These are phyloP conservation scores for Rhizopogon roseolus DNA, from an alignment of 768 basidiomycete genomes.

Conservation along the genomic window DNA sequence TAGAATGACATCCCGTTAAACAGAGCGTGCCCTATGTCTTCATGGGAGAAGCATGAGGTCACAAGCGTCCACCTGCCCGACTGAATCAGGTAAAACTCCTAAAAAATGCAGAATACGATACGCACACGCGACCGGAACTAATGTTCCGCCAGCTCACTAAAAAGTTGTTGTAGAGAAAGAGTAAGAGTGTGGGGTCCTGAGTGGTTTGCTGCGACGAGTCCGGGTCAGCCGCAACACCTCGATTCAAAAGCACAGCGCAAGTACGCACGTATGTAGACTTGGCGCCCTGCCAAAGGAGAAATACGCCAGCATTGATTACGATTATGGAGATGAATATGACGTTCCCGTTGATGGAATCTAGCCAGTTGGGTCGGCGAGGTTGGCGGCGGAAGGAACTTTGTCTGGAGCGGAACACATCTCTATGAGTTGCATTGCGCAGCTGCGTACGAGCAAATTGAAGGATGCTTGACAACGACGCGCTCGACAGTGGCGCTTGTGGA, in stretches of 20 bases:
- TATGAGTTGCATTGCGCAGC: constrained; percentile 18
- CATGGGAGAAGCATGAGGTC: constrained; percentile 70
- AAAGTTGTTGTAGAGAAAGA: constrained; percentile 64
- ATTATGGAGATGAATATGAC: constrained; percentile 61
- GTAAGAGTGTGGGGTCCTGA: constrained; percentile 31
- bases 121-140: constrained; percentile 59
- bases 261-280: constrained; percentile 24
- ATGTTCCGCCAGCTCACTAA: constrained; percentile 57
- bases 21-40: constrained; percentile 54
- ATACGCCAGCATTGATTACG: constrained; percentile 58
- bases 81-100: constrained; percentile 3
- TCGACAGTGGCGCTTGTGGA: not conserved
- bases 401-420: constrained; percentile 6
- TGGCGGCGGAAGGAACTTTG: constrained; percentile 9
- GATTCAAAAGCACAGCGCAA: constrained; percentile 9
- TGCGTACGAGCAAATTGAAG: constrained; percentile 14
- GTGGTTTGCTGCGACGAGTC: constrained; percentile 27
- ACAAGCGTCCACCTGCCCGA: constrained; percentile 65
- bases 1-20: constrained; percentile 76
- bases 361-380: constrained; percentile 20
- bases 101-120: constrained; percentile 7
- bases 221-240: not conserved
- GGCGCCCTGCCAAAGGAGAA: constrained; percentile 49
- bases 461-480: constrained; percentile 3
- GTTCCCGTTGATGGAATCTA: constrained; percentile 52